Conservation (phyloP, 2,329 filamentous ascomycete genomes). For the Stenocarpella maydis region DNA sequence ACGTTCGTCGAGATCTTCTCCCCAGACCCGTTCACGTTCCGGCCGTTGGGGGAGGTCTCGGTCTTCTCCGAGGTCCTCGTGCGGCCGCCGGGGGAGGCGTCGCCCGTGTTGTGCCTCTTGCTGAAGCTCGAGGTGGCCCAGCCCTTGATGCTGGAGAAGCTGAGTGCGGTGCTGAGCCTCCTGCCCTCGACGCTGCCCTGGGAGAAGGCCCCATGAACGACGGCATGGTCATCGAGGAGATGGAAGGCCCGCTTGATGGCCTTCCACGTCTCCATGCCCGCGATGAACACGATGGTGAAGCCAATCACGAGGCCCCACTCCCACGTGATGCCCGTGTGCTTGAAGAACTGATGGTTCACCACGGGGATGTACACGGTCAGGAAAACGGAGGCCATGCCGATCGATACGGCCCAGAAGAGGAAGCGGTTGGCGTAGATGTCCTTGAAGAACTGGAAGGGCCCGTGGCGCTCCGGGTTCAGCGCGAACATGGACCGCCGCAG, state of each 20-base stretch:
- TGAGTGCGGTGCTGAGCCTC: slow-evolving; percentile 58
- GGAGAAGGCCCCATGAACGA: slow-evolving; percentile 59
- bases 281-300: slow-evolving; percentile 70
- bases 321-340: slow-evolving; percentile 76
- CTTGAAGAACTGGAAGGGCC: slow-evolving; percentile 62
- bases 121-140: slow-evolving; percentile 45
- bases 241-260: slow-evolving; percentile 66
- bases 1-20: slow-evolving; percentile 17
- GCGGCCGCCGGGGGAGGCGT: slow-evolving; percentile 12
- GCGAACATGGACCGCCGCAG: slow-evolving; percentile 76
- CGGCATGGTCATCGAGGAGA: slow-evolving; percentile 60
- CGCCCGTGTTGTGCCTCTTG: slow-evolving; percentile 41
- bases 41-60: background rate
- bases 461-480: slow-evolving; percentile 63
- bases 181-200: slow-evolving; percentile 58
- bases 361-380: slow-evolving; percentile 76
- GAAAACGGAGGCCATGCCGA: slow-evolving; percentile 69
- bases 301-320: slow-evolving; percentile 77
- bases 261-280: slow-evolving; percentile 77
- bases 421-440: slow-evolving; percentile 76
- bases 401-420: slow-evolving; percentile 71
- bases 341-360: slow-evolving; percentile 75
- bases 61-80: slow-evolving; percentile 11
- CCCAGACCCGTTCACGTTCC: background rate
- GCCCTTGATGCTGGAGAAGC: slow-evolving; percentile 59